These are phyloP conservation scores for Metschnikowia amazonensis DNA, from an alignment of 805 yeast genomes.

Conservation along the genomic window DNA sequence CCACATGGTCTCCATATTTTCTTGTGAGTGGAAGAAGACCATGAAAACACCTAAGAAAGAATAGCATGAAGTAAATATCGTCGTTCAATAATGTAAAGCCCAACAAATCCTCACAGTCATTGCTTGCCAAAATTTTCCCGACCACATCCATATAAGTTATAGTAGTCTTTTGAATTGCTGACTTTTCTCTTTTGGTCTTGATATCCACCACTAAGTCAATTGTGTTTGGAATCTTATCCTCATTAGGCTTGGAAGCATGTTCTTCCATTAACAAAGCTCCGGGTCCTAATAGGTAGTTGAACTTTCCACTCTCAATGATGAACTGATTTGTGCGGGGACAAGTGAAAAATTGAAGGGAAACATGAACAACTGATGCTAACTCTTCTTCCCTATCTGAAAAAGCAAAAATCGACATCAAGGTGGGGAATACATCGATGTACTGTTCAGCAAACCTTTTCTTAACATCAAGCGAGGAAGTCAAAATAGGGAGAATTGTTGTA, in stretches of 20 bases:
- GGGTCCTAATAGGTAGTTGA: slow-evolving; percentile 45
- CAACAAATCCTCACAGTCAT: slow-evolving; percentile 18
- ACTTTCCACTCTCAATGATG: slow-evolving; percentile 19
- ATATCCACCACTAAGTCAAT: slow-evolving; percentile 20
- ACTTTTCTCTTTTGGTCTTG: slow-evolving; percentile 16
- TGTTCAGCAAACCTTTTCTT: slow-evolving; percentile 52
- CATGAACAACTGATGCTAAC: slow-evolving; percentile 30
- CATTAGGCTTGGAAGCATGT: slow-evolving; percentile 36
- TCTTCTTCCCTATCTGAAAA: slow-evolving; percentile 49
- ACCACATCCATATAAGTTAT: slow-evolving; percentile 30
- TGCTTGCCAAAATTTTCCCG: slow-evolving; percentile 24
- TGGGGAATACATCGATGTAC: slow-evolving; percentile 52
- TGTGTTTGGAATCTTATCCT: slow-evolving; percentile 31
- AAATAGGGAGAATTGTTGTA: slow-evolving; percentile 49
- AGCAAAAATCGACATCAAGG: slow-evolving; percentile 45
- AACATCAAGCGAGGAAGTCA: slow-evolving; percentile 47
- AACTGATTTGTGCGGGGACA: slow-evolving; percentile 39
- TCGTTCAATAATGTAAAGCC: slow-evolving; percentile 28
- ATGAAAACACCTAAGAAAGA: slow-evolving; percentile 53
- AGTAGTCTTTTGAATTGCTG: slow-evolving; percentile 29
- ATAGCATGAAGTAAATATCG: slow-evolving; percentile 39
- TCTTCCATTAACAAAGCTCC: slow-evolving; percentile 41
- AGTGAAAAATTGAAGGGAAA: slow-evolving; percentile 40
- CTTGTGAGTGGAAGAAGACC: slow-evolving; percentile 54
- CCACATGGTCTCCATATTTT: slow-evolving; percentile 67